These are phyloP conservation scores for Albugo laibachii DNA, from an alignment of 352 stramenopile species.

Conservation along the genomic window DNA sequence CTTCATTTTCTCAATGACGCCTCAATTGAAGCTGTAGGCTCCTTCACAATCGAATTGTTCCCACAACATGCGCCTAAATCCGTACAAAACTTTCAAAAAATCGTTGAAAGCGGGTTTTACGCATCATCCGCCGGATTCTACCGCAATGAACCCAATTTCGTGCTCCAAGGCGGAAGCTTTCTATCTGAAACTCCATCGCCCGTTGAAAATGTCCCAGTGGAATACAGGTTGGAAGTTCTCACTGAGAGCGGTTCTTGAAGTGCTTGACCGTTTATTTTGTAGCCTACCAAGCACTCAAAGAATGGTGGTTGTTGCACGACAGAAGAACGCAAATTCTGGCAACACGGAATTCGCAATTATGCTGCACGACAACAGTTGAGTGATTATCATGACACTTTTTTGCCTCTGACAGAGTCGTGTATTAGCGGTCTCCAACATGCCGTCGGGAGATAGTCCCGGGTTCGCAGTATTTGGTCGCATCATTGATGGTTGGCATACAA, in stretches of 20 bases:
- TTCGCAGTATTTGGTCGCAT: conserved; percentile 69
- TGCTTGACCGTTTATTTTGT: neutral
- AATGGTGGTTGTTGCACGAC: conserved; percentile 64
- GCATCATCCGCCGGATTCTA: conserved; percentile 48
- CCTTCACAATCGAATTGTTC: conserved; percentile 63
- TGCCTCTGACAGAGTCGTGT: neutral
- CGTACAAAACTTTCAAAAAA: conserved; percentile 43
- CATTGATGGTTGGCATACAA: conserved; percentile 53
- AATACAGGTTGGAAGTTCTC: conserved; percentile 29
- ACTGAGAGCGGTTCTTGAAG: too few relatives aligned
- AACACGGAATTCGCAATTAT: conserved; percentile 75
- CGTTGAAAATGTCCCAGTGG: conserved; percentile 41
- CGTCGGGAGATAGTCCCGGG: conserved; percentile 32
- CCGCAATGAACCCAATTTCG: conserved; percentile 63
- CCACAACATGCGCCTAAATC: conserved; percentile 56
- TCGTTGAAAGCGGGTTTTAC: conserved; percentile 49
- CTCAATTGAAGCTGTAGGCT: conserved; percentile 8
- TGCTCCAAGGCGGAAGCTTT: conserved; percentile 58
- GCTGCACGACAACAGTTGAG: conserved; percentile 53
- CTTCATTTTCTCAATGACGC: neutral
- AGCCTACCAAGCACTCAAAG: conserved; percentile 54
- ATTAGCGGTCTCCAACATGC: conserved; percentile 30
- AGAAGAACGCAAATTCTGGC: conserved; percentile 41
- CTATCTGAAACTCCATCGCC: conserved; percentile 46
- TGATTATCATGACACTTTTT: neutral